These are phyloP conservation scores for Pythium scleroteichum DNA, from an alignment of 352 stramenopile genomes.

Conservation along the genomic window DNA sequence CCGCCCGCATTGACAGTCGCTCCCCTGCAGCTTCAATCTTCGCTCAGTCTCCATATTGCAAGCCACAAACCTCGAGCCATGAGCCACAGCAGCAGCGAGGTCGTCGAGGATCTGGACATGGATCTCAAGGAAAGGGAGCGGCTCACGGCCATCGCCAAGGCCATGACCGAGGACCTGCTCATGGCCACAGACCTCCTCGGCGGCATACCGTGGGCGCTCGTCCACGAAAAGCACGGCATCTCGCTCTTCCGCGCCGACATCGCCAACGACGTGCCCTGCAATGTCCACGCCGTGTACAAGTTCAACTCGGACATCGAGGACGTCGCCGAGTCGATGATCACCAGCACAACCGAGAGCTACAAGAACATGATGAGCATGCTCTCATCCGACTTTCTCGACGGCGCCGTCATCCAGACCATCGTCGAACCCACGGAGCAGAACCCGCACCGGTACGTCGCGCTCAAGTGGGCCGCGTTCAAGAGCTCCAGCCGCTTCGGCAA, in stretches of 20 bases:
- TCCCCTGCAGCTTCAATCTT: too few species aligned
- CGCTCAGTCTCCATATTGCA: constrained; percentile 12
- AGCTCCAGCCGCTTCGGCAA: constrained; percentile 77
- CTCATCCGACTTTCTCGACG: constrained; percentile 83
- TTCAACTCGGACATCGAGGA: constrained; percentile 81
- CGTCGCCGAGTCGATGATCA: constrained; percentile 83
- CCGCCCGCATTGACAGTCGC: background rate
- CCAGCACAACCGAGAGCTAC: constrained; percentile 71
- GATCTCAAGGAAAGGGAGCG: constrained; percentile 61
- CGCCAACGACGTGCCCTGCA: constrained; percentile 64
- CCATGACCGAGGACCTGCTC: constrained; percentile 79
- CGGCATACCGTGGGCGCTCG: constrained; percentile 66
- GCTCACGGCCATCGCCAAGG: constrained; percentile 73
- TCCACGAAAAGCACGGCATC: constrained; percentile 83
- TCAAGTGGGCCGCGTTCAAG: constrained; percentile 89
- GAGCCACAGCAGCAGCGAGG: constrained; percentile 1
- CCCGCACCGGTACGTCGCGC: constrained; percentile 74
- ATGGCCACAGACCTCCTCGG: constrained; percentile 75
- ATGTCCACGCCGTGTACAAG: constrained; percentile 86
- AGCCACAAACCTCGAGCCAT: background rate
- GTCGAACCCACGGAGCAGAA: constrained; percentile 62
- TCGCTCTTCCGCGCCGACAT: constrained; percentile 79
- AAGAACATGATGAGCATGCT: constrained; percentile 87
- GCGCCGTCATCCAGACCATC: constrained; percentile 80
- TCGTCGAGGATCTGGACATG: constrained; percentile 33